Conservation (phyloP, 805 yeast genomes). For the Candida stauntonica region DNA sequence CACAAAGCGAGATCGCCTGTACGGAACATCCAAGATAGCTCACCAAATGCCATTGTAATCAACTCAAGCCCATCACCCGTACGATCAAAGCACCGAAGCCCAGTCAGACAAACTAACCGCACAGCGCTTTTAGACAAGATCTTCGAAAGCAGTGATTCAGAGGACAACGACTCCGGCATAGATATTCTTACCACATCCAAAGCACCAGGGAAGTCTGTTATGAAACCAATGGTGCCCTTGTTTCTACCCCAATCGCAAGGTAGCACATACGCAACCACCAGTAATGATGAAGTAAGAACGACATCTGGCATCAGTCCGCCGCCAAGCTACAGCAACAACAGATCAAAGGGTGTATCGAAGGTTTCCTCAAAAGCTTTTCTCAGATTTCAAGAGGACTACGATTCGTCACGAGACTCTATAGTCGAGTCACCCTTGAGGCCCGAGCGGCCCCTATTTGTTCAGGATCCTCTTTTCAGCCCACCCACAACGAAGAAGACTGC, state of each 20-base stretch:
- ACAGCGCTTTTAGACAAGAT: background rate
- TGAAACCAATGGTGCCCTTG: too few species aligned
- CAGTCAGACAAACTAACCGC: background rate
- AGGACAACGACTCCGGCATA: background rate
- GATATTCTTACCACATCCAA: too few species aligned
- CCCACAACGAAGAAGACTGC: background rate
- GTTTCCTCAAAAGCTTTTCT: background rate
- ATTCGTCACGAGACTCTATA: constrained; percentile 5
- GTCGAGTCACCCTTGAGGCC: constrained; percentile 2
- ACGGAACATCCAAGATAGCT: background rate
- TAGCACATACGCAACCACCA: too few species aligned
- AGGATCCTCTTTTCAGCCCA: background rate
- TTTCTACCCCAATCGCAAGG: too few species aligned
- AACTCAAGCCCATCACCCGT: constrained; percentile 3
- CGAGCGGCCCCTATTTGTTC: constrained; percentile 3
- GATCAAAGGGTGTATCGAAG: too few species aligned
- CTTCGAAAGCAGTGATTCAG: background rate
- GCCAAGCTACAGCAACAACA: too few species aligned
- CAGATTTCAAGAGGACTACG: background rate
- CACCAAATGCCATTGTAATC: constrained; percentile 4
- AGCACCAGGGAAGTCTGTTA: too few species aligned
- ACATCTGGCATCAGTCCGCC: too few species aligned
- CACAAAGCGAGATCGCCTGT: background rate
- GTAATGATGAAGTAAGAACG: too few species aligned
- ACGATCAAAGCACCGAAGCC: background rate